These are phyloP conservation scores for Kurtzmaniella quercitrusa DNA, from an alignment of 1,139 yeast species.

Conservation along the genomic window DNA sequence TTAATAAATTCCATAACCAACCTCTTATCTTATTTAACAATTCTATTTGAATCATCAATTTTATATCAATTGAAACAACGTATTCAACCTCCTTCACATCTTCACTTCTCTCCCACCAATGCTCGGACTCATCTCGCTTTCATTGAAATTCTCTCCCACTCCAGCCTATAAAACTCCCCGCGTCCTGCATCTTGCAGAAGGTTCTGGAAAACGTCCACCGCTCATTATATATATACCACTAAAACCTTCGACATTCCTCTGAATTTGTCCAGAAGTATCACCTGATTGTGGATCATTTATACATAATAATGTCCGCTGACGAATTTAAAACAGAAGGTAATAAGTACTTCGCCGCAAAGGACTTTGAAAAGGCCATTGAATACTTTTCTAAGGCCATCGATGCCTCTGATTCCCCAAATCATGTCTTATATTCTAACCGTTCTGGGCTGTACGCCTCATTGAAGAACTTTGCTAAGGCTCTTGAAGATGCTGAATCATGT, in stretches of 20 bases:
- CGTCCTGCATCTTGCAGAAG: slow-evolving; percentile 5
- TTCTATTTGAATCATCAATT: too few relatives aligned
- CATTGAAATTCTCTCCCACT: background rate
- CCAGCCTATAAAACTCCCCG: background rate
- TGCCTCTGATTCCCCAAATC: slow-evolving; percentile 77
- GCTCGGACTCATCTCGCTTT: background rate
- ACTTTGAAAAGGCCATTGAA: slow-evolving; percentile 76
- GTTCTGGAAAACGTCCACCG: slow-evolving; percentile 8
- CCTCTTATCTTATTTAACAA: too few relatives aligned
- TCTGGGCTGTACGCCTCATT: slow-evolving; percentile 89
- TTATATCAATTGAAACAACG: too few relatives aligned
- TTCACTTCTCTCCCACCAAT: background rate
- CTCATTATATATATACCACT: background rate
- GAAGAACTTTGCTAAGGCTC: slow-evolving; percentile 68
- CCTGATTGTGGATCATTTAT: too few relatives aligned
- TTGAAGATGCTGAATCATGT: slow-evolving; percentile 80
- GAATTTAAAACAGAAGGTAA: slow-evolving; percentile 83
- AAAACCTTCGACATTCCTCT: background rate
- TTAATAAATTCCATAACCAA: too few relatives aligned
- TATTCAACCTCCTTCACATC: background rate
- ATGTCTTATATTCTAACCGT: slow-evolving; percentile 87
- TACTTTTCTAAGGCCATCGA: slow-evolving; percentile 83
- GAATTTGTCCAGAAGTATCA: too few relatives aligned
- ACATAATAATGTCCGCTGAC: slow-evolving; percentile 55
- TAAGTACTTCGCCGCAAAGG: slow-evolving; percentile 85